phyloP scores from a whole-genome alignment of 495 filamentous ascomycete genomes.

The Massariosphaeria phaeospora region DNA sequence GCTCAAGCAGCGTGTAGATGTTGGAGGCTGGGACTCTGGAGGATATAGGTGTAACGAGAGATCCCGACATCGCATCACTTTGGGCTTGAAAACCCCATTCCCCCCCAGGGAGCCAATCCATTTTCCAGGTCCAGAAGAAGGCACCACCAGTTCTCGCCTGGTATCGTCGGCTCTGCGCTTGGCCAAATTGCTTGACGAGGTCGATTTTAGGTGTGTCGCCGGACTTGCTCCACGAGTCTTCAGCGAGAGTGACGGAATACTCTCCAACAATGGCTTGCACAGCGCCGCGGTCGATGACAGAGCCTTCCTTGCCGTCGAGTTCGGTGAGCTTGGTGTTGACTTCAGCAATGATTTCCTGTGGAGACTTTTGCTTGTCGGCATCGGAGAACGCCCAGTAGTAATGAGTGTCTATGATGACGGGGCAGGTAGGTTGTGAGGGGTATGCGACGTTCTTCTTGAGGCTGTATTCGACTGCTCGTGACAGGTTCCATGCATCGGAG shows the following conservation, averaged over 20 bases:
- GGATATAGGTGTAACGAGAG: conserved; percentile 40
- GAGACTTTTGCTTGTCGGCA: conserved; percentile 43
- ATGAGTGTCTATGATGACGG: conserved; percentile 53
- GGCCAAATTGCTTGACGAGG: conserved; percentile 46
- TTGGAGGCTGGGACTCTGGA: conserved; percentile 37
- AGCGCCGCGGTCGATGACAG: conserved; percentile 44
- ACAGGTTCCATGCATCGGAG: conserved; percentile 51
- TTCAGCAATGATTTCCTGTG: conserved; percentile 46
- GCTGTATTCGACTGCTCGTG: conserved; percentile 40
- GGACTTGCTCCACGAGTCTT: conserved; percentile 44
- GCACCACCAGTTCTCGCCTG: conserved; percentile 44
- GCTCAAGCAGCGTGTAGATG: conserved; percentile 33
- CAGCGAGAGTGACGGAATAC: conserved; percentile 50
- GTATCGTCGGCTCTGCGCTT: conserved; percentile 44
- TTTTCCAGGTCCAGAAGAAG: conserved; percentile 54
- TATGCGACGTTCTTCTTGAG: conserved; percentile 32
- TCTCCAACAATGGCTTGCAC: conserved; percentile 50
- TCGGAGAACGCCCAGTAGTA: conserved; percentile 52
- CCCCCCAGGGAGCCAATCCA: conserved; percentile 53
- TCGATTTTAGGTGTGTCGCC: conserved; percentile 32
- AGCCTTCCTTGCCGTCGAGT: conserved; percentile 43
- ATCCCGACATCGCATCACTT: conserved; percentile 24
- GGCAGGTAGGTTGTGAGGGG: conserved; percentile 31
- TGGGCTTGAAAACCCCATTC: conserved; percentile 51
- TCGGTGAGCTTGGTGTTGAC: conserved; percentile 39